Base-by-base conservation (phyloP, 768 basidiomycete species). In the Fomitopsis serialis region DNA sequence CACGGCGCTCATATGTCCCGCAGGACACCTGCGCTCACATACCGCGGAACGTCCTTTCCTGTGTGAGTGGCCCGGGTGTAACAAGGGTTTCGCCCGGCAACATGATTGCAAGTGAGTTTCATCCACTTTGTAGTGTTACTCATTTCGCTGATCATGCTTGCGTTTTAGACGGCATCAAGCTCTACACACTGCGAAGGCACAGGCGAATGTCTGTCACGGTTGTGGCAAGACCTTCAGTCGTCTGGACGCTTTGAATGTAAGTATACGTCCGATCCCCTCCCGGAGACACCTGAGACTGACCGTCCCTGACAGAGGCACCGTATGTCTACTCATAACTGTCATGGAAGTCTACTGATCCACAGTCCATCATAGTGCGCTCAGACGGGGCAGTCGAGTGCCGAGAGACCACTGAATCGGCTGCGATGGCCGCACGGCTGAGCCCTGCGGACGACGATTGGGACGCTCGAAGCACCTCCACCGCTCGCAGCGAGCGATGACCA, bases 171-270 rank as follows among this genome's bases (percentile, higher is more conserved):
- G 94, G 32, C 94, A 96, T 66, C 91, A 93, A 72, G 89, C 91
- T 2, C 75, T 98, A 6, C 94, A 98, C 61, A 82, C 85, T 13
- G 82, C 87, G 44, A 89, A 92, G 61, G 80, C 89, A 9, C 85
- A 89, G 62, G 80, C 85, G 27, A 94, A 96, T 67, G 77, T 89
- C 49, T 98, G 94, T 63, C 84, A 85, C 58, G 92, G 92, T 2
- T 98, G 94, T 71, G 87, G 91, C 66, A 95, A 96, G 77, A 88
- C 92, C 11, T 98, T 98, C 70, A 95, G 93, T 65, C 77, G 94
- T 54, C 72, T 94, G 66, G 94, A 98, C 74, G 94, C 94, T 19
- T 77, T 98, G 57, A 96, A 95, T 72, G 92, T 95, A 74, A 72
- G 91, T 82, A 59, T 58, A 62, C 50, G 53, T 48, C 29, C 25